Evolutionary conservation across 306 rosid genomes (phyloP).

Genomic region (Cucurbita maxima): DNA sequence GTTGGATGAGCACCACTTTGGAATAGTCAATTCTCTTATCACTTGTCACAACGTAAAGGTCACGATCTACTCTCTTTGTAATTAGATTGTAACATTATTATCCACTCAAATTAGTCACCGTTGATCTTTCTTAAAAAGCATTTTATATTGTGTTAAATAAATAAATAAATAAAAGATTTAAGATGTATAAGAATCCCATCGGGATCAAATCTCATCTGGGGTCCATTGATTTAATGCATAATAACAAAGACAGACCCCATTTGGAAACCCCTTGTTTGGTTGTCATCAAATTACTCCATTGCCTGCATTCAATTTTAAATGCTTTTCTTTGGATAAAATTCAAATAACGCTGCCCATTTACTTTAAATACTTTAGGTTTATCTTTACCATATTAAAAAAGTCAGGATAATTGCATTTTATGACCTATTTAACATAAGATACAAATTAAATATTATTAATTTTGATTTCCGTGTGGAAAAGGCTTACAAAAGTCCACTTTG

Average conservation of each 20-base stretch:
- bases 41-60: no score
- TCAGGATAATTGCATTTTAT: background rate
- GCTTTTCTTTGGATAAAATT: background rate
- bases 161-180: background rate
- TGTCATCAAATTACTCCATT: background rate
- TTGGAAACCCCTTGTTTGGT: background rate
- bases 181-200: background rate
- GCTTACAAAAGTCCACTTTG: no score
- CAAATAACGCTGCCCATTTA: background rate
- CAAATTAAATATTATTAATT: background rate
- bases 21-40: no score
- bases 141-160: no score
- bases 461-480: background rate
- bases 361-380: background rate
- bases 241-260: background rate
- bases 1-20: no score
- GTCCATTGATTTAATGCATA: background rate
- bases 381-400: background rate
- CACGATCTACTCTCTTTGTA: no score
- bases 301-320: background rate
- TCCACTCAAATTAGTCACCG: no score
- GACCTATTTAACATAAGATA: background rate
- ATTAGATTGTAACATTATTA: no score
- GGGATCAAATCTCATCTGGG: background rate
- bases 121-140: no score